Percentiles rank a stretch among this genome's conserved stretches.
Conservation (phyloP, 2,329 filamentous ascomycete genomes). For the Huntiella bhutanensis region DNA sequence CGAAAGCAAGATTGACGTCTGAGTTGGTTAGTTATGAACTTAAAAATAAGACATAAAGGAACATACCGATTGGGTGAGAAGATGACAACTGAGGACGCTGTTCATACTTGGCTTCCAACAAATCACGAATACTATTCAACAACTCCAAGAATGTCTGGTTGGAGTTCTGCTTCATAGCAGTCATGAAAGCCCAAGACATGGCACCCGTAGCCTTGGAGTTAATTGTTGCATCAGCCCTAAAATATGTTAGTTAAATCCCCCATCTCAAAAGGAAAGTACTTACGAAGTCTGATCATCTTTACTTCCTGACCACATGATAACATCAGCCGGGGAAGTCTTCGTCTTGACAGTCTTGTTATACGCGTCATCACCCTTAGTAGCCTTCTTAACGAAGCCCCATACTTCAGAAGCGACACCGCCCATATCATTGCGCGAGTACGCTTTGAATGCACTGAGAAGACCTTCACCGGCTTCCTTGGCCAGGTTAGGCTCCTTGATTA, state of each 20-base stretch:
- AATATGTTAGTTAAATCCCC: background rate
- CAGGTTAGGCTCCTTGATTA: conserved; percentile 64
- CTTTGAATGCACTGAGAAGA: conserved; percentile 50
- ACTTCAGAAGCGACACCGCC: conserved; percentile 61
- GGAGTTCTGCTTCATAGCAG: conserved; percentile 74
- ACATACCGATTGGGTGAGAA: conserved; percentile 82
- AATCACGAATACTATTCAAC: conserved; percentile 84
- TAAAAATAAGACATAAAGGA: background rate
- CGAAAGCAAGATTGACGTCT: too few species aligned
- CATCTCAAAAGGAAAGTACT: conserved; percentile 13
- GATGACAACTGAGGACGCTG: conserved; percentile 95
- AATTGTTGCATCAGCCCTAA: conserved; percentile 76
- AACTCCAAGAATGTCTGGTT: conserved; percentile 93
- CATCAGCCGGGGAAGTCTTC: conserved; percentile 85
- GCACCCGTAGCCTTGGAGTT: conserved; percentile 78
- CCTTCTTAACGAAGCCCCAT: conserved; percentile 64
- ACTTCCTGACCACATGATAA: conserved; percentile 94
- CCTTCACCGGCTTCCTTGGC: conserved; percentile 63
- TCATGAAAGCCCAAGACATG: conserved; percentile 97
- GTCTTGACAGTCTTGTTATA: conserved; percentile 65
- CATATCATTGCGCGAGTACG: conserved; percentile 71
- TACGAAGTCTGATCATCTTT: conserved; percentile 85
- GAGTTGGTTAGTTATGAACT: background rate
- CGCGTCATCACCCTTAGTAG: conserved; percentile 47
- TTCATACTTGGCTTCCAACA: conserved; percentile 67